These are phyloP conservation scores for Plasmopara muralis DNA, from an alignment of 352 stramenopile genomes.

Conservation along the genomic window DNA sequence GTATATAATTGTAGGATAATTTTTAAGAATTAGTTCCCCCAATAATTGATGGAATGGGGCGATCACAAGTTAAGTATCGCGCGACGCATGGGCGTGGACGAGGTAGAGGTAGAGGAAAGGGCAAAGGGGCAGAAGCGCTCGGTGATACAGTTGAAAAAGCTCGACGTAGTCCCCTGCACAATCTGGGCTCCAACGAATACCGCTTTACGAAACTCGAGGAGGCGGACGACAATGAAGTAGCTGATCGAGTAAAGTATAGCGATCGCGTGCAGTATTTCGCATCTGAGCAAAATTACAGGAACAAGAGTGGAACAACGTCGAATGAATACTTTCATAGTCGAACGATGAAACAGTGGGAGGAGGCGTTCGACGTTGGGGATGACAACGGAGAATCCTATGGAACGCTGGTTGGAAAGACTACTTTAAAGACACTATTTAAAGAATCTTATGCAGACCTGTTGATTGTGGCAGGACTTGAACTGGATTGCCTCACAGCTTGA, in stretches of 20 bases:
- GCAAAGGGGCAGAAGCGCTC: conserved; percentile 2
- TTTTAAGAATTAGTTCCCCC: too few relatives aligned
- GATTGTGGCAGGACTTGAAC: conserved; percentile 43
- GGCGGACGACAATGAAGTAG: conserved; percentile 18
- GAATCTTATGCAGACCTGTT: not conserved
- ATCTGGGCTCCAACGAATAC: conserved; percentile 64
- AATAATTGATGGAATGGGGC: conserved; percentile 35
- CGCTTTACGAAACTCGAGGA: conserved; percentile 44
- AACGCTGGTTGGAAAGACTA: conserved; percentile 28
- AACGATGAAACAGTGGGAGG: conserved; percentile 63
- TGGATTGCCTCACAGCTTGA: conserved; percentile 59
- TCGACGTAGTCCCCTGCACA: conserved; percentile 21
- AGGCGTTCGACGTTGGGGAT: conserved; percentile 34
- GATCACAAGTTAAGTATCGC: conserved; percentile 66
- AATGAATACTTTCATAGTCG: conserved; percentile 58
- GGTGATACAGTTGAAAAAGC: conserved; percentile 12
- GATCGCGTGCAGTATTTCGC: conserved; percentile 55
- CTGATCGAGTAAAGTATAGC: conserved; percentile 2
- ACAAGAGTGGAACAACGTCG: conserved; percentile 20
- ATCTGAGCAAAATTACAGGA: conserved; percentile 47
- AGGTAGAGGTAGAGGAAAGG: conserved; percentile 25
- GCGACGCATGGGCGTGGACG: conserved; percentile 45
- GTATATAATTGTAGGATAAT: too few relatives aligned
- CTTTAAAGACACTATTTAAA: not conserved
- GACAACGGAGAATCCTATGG: conserved; percentile 17